phyloP scores from a whole-genome alignment of 2,329 filamentous ascomycete species.

The Paecilomyces sp. region DNA sequence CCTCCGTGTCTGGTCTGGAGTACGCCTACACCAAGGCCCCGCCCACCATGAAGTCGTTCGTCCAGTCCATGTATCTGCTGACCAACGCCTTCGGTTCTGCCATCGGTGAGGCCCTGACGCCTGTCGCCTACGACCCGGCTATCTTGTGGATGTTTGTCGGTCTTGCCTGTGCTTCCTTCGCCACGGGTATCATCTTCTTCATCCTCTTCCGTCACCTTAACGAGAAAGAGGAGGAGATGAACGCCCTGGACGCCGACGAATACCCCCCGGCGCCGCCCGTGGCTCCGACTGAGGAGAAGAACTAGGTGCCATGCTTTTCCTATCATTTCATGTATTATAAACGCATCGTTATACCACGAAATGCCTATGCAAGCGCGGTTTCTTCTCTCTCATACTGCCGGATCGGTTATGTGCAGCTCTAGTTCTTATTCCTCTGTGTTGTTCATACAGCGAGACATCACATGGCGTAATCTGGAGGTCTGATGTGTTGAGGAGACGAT shows the following conservation, averaged over 20 bases:
- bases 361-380: not conserved
- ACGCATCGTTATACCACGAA: not conserved
- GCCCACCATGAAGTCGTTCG: constrained; percentile 58
- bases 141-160: constrained; percentile 61
- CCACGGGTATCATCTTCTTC: constrained; percentile 49
- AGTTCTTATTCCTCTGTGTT: not conserved
- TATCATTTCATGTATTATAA: not conserved
- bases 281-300: not conserved
- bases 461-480: not conserved
- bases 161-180: constrained; percentile 44
- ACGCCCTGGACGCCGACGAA: constrained; percentile 38
- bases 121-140: constrained; percentile 55
- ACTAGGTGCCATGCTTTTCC: not conserved
- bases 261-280: not conserved
- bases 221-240: constrained; percentile 43
- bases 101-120: constrained; percentile 55
- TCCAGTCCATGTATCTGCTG: constrained; percentile 51
- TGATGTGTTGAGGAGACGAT: not conserved
- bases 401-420: not conserved
- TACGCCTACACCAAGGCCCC: constrained; percentile 70
- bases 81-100: constrained; percentile 53
- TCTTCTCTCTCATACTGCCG: not conserved
- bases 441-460: not conserved
- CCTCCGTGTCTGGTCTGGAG: constrained; percentile 62
- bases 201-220: constrained; percentile 43